phyloP scores from a whole-genome alignment of 2,329 filamentous ascomycete species.

The Onygena corvina region DNA sequence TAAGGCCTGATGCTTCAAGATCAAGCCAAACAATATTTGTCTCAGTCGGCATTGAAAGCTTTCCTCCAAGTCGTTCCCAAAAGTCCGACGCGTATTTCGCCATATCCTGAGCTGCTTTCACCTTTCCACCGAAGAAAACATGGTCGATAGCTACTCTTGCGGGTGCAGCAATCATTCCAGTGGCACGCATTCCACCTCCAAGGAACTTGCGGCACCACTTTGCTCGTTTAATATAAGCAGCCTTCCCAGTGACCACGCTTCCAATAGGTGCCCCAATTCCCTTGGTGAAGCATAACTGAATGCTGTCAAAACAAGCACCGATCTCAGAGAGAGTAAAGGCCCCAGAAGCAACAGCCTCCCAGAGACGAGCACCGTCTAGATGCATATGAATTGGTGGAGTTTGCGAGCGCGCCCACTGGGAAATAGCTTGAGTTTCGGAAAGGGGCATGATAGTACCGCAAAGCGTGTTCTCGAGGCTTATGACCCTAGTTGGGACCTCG shows the following conservation, averaged over 20 bases:
- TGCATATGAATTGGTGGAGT: slow-evolving; percentile 21
- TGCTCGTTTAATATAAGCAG: slow-evolving; percentile 20
- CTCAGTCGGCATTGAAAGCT: not conserved
- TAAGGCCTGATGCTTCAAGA: not conserved
- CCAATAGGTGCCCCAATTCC: slow-evolving; percentile 26
- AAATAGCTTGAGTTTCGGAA: slow-evolving; percentile 20
- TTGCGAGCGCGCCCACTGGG: slow-evolving; percentile 18
- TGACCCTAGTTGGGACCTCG: slow-evolving; percentile 23
- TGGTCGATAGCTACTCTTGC: not conserved
- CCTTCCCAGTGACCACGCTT: slow-evolving; percentile 21
- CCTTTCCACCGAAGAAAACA: not conserved
- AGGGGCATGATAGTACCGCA: slow-evolving; percentile 21
- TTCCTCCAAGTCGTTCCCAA: not conserved
- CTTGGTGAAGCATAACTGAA: slow-evolving; percentile 25
- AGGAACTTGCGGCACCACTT: slow-evolving; percentile 23
- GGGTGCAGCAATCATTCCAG: slow-evolving; percentile 7
- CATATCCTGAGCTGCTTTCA: not conserved
- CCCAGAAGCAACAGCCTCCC: slow-evolving; percentile 21
- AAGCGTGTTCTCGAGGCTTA: slow-evolving; percentile 22
- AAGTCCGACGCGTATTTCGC: not conserved
- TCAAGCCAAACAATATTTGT: slow-evolving; percentile 4
- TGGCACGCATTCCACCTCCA: slow-evolving; percentile 24
- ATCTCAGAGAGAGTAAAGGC: slow-evolving; percentile 20
- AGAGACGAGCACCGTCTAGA: slow-evolving; percentile 24
- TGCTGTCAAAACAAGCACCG: slow-evolving; percentile 22